phyloP scores from a whole-genome alignment of 2,329 filamentous ascomycete species.

The Penicillium sp. region DNA sequence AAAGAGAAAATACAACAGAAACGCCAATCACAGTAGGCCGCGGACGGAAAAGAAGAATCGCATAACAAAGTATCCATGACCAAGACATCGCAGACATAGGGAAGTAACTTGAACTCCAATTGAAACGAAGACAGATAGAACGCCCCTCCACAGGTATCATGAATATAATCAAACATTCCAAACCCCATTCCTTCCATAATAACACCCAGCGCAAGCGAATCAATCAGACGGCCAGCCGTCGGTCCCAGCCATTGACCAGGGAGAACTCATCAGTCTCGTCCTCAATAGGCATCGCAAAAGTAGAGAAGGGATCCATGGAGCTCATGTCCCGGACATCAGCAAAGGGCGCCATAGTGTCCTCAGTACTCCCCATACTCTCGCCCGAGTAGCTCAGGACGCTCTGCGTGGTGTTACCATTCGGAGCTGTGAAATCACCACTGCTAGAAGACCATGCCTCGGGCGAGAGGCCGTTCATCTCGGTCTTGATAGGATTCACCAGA shows the following conservation, averaged over 20 bases:
- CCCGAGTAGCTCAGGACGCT: constrained; percentile 59
- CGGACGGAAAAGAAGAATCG: background rate
- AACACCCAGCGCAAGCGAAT: background rate
- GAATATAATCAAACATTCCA: background rate
- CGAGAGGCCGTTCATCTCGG: constrained; percentile 37
- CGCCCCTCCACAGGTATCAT: constrained; percentile 9
- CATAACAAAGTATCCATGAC: background rate
- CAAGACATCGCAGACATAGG: background rate
- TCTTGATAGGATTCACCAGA: constrained; percentile 18
- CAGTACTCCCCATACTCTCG: constrained; percentile 56
- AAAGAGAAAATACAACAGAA: background rate
- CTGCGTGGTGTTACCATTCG: constrained; percentile 40
- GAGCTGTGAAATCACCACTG: constrained; percentile 36
- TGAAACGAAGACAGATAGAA: background rate
- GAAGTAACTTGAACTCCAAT: background rate
- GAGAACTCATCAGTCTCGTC: constrained; percentile 33
- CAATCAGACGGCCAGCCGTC: constrained; percentile 33
- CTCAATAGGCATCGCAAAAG: constrained; percentile 38
- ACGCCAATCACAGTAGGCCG: background rate
- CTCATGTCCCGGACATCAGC: constrained; percentile 27
- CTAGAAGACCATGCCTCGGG: constrained; percentile 40
- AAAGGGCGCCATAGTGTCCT: constrained; percentile 37
- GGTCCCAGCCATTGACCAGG: constrained; percentile 33
- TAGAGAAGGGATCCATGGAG: constrained; percentile 35
- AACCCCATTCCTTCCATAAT: background rate